Conservation (phyloP, 148 eudicot genomes). For the Silene conica region DNA sequence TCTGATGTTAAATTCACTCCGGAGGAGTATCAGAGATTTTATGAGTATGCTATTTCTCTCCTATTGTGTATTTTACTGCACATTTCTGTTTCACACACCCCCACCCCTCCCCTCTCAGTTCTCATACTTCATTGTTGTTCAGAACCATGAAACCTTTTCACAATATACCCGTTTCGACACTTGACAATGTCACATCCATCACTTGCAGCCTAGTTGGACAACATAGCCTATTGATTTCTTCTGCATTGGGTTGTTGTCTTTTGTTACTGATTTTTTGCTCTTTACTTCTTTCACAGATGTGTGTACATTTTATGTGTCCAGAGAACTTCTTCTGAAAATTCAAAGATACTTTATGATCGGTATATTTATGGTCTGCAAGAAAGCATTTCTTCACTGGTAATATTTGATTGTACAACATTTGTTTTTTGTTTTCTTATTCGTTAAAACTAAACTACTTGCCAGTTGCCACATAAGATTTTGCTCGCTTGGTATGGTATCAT, state of each 20-base stretch:
- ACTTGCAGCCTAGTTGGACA: no score
- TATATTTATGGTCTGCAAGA: conserved; percentile 29
- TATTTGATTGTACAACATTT: neutral
- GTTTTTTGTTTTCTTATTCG: neutral
- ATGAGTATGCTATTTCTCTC: conserved; percentile 22
- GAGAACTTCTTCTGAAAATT: conserved; percentile 26
- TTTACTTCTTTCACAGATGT: conserved; percentile 24
- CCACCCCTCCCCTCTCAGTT: no score
- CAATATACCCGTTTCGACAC: no score
- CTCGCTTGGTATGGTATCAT: neutral
- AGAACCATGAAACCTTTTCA: no score
- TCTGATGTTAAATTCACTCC: conserved; percentile 26
- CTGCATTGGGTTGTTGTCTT: neutral
- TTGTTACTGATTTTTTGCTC: neutral
- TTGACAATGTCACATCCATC: no score
- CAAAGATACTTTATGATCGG: conserved; percentile 27
- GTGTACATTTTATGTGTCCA: conserved; percentile 36
- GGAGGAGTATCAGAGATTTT: conserved; percentile 33
- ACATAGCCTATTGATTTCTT: neutral
- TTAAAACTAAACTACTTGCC: neutral
- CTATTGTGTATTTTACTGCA: no score
- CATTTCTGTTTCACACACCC: no score
- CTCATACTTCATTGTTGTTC: no score
- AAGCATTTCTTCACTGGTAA: conserved; percentile 31
- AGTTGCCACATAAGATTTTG: neutral